Evolutionary conservation across 495 filamentous ascomycete genomes (phyloP).

Genomic region (Trichoderma virens): DNA sequence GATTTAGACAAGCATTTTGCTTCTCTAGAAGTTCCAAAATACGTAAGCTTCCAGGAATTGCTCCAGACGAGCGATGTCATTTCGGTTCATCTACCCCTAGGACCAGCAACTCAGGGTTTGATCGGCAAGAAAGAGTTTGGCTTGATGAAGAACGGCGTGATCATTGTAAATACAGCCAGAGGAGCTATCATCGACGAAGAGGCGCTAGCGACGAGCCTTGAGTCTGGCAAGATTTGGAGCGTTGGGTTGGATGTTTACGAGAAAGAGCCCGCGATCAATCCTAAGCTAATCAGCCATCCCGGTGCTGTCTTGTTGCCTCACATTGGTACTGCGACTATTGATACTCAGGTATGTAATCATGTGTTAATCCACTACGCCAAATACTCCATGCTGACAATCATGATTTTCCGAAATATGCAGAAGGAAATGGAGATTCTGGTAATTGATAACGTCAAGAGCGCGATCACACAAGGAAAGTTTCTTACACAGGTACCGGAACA

Average conservation of each 20-base stretch:
- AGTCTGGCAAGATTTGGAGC: constrained; percentile 41
- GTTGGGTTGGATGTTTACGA: constrained; percentile 66
- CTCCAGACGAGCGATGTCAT: constrained; percentile 54
- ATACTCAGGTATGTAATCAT: constrained; percentile 2
- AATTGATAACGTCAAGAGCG: constrained; percentile 11
- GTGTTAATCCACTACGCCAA: not conserved
- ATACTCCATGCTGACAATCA: not conserved
- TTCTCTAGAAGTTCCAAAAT: constrained; percentile 41
- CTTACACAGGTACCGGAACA: constrained; percentile 7
- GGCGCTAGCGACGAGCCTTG: constrained; percentile 56
- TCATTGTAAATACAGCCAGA: constrained; percentile 68
- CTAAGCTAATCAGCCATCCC: constrained; percentile 30
- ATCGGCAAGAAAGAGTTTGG: constrained; percentile 42
- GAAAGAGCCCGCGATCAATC: constrained; percentile 46
- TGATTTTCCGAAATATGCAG: not conserved
- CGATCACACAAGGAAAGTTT: not conserved
- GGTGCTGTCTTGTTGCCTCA: constrained; percentile 10
- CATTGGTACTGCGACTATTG: constrained; percentile 11
- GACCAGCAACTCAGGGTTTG: constrained; percentile 44
- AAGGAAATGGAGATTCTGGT: constrained; percentile 10
- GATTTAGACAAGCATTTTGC: constrained; percentile 28
- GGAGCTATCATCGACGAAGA: constrained; percentile 64
- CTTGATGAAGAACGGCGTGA: constrained; percentile 46
- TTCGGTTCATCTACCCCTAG: constrained; percentile 58
- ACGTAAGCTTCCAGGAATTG: constrained; percentile 43